Conservation (phyloP, 2,329 filamentous ascomycete species). For the Akanthomyces dipterigenus region DNA sequence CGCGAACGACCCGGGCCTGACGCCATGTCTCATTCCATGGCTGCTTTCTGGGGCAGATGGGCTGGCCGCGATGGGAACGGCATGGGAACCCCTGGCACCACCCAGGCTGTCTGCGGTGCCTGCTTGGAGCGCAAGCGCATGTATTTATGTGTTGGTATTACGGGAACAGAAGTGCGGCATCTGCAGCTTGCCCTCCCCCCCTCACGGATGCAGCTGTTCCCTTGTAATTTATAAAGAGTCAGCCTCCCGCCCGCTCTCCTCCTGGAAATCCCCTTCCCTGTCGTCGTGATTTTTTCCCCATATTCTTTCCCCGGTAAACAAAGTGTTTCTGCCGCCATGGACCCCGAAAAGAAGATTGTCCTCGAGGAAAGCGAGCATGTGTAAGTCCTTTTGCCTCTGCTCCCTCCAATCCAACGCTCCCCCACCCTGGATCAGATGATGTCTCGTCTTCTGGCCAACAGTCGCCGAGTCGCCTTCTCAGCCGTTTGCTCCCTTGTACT, state of each 20-base stretch:
- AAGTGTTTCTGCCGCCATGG: not conserved
- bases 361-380: slow-evolving; percentile 8
- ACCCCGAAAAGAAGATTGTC: slow-evolving; percentile 9
- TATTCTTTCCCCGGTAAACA: not conserved
- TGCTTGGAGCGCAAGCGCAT: not conserved
- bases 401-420: not conserved
- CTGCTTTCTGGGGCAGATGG: not conserved
- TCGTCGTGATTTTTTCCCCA: not conserved
- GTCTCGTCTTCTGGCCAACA: not conserved
- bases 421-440: not conserved
- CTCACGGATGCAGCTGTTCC: not conserved
- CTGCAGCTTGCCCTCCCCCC: not conserved
- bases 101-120: not conserved
- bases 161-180: not conserved
- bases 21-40: slow-evolving; percentile 6
- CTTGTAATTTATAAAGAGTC: not conserved
- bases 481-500: not conserved
- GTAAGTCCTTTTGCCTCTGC: not conserved
- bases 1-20: not conserved
- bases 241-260: not conserved
- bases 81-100: not conserved
- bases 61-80: slow-evolving; percentile 7
- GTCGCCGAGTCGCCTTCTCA: not conserved
- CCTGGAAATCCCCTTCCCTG: not conserved
- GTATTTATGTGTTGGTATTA: not conserved